These are phyloP conservation scores for Millerago galiae DNA, from an alignment of 805 yeast genomes.

Conservation along the genomic window DNA sequence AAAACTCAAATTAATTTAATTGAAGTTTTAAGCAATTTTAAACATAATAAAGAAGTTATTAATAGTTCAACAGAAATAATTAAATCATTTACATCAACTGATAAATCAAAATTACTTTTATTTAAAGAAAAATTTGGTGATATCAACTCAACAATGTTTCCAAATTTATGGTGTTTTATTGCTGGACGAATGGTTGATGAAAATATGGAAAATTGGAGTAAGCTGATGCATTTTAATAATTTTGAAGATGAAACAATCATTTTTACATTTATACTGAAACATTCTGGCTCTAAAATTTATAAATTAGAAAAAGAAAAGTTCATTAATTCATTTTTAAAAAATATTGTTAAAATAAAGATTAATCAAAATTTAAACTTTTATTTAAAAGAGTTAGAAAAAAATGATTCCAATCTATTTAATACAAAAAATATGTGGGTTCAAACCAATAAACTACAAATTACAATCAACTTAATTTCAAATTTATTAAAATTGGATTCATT, in stretches of 20 bases:
- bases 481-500: slow-evolving; percentile 11
- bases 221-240: slow-evolving; percentile 16
- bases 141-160: slow-evolving; percentile 13
- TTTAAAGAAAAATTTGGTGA: slow-evolving; percentile 11
- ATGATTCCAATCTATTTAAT: slow-evolving; percentile 13
- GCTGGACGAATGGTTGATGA: slow-evolving; percentile 11
- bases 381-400: slow-evolving; percentile 13
- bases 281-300: slow-evolving; percentile 13
- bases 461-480: slow-evolving; percentile 12
- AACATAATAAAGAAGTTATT: slow-evolving; percentile 8
- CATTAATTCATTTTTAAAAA: slow-evolving; percentile 11
- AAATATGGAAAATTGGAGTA: slow-evolving; percentile 20
- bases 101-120: slow-evolving; percentile 3
- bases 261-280: slow-evolving; percentile 15
- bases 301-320: slow-evolving; percentile 15
- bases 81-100: slow-evolving; percentile 2
- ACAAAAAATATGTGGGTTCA: slow-evolving; percentile 14
- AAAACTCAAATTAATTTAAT: slow-evolving; percentile 12
- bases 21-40: slow-evolving; percentile 7
- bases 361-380: slow-evolving; percentile 14
- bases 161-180: slow-evolving; percentile 19
- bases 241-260: slow-evolving; percentile 20
- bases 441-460: slow-evolving; percentile 16
- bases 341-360: slow-evolving; percentile 9
- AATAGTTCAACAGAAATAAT: slow-evolving; percentile 4